These are phyloP conservation scores for Aaosphaeria pasadenensis DNA, from an alignment of 2,329 filamentous ascomycete species.

Conservation along the genomic window DNA sequence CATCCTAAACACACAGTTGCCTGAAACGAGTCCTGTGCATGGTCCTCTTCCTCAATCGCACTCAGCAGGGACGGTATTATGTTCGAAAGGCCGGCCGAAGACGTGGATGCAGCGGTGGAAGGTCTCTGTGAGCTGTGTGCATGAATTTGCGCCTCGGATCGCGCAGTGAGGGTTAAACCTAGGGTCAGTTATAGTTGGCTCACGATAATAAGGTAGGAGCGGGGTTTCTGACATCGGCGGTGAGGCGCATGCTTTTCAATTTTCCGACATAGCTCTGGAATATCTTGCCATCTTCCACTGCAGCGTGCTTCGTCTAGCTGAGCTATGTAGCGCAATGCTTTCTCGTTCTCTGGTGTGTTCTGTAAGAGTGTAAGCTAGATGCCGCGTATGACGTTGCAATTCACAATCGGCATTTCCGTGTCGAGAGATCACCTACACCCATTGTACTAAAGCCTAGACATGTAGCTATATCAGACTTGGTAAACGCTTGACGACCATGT, in stretches of 20 bases:
- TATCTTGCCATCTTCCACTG: slow-evolving; percentile 79
- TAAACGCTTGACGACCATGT: slow-evolving; percentile 24
- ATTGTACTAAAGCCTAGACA: slow-evolving; percentile 27
- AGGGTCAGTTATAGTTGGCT: neutral
- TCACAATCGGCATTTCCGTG: slow-evolving; percentile 1
- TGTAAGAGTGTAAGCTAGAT: slow-evolving; percentile 26
- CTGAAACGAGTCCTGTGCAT: slow-evolving; percentile 64
- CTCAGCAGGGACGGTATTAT: slow-evolving; percentile 40
- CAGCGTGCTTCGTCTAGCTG: slow-evolving; percentile 84
- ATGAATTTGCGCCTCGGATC: slow-evolving; percentile 47
- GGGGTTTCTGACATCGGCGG: slow-evolving; percentile 66
- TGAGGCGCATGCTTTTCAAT: slow-evolving; percentile 89
- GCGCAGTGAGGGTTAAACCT: slow-evolving; percentile 48
- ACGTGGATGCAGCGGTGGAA: slow-evolving; percentile 39
- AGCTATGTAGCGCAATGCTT: slow-evolving; percentile 78
- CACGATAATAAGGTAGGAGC: neutral
- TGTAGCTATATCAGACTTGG: slow-evolving; percentile 22
- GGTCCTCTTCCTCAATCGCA: slow-evolving; percentile 37
- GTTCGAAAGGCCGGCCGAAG: slow-evolving; percentile 32
- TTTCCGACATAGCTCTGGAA: slow-evolving; percentile 89
- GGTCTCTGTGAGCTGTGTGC: slow-evolving; percentile 41
- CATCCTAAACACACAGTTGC: slow-evolving; percentile 80
- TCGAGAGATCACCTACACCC: slow-evolving; percentile 28
- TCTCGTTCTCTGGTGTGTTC: slow-evolving; percentile 59
- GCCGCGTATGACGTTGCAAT: slow-evolving; percentile 30